Percentiles rank a stretch among this genome's conserved stretches.
These are phyloP conservation scores for Metarhizium sp. DNA, from an alignment of 2,329 filamentous ascomycete genomes.

Conservation along the genomic window DNA sequence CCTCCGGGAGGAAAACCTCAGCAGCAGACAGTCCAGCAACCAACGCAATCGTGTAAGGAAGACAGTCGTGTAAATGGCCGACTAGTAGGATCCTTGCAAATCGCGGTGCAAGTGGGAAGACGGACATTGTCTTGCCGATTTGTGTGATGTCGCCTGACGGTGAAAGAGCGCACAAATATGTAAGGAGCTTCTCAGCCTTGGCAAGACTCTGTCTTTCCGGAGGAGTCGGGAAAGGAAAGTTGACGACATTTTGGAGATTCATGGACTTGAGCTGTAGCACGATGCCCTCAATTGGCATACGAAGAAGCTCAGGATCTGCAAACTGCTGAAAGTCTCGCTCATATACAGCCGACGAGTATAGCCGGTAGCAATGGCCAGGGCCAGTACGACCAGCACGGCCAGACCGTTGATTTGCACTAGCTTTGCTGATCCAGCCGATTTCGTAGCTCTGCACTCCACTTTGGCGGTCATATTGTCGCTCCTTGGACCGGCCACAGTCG, in stretches of 20 bases:
- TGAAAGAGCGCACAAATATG: conserved; percentile 74
- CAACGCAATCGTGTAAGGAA: conserved; percentile 78
- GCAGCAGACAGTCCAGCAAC: conserved; percentile 83
- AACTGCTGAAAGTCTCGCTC: conserved; percentile 83
- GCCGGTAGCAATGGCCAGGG: conserved; percentile 86
- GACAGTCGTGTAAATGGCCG: conserved; percentile 71
- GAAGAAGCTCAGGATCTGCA: conserved; percentile 76
- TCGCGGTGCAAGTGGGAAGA: conserved; percentile 83
- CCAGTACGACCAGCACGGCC: conserved; percentile 94
- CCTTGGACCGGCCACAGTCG: conserved; percentile 86
- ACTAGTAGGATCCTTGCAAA: conserved; percentile 89
- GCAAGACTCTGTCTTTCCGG: conserved; percentile 68
- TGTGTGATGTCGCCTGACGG: conserved; percentile 65
- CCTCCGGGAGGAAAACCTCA: conserved; percentile 79
- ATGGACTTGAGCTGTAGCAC: conserved; percentile 93
- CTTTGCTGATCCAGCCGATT: conserved; percentile 95
- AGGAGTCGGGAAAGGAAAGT: conserved; percentile 92
- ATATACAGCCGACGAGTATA: conserved; percentile 92
- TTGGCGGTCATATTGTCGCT: conserved; percentile 76
- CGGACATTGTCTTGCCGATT: conserved; percentile 70
- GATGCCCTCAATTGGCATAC: conserved; percentile 86
- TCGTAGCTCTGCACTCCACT: conserved; percentile 95
- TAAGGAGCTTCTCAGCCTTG: conserved; percentile 78
- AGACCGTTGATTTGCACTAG: conserved; percentile 81
- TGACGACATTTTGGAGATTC: conserved; percentile 80